These are phyloP conservation scores for Leucosporidium scottii DNA, from an alignment of 768 basidiomycete genomes.

Conservation along the genomic window DNA sequence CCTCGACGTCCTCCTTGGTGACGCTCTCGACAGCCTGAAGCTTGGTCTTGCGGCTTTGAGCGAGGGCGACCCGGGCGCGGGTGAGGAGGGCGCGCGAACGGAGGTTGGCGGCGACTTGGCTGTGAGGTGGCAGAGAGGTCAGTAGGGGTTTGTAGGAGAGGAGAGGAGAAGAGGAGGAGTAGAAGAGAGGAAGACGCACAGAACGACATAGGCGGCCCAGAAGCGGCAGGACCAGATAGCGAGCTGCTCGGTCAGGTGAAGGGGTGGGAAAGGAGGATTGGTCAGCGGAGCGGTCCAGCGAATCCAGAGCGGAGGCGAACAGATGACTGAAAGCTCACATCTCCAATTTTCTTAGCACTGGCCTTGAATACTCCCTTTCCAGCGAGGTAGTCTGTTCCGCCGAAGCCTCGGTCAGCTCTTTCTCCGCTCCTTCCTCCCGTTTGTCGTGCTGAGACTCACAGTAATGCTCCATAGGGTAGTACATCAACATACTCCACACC, in stretches of 20 bases:
- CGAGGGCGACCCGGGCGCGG: not conserved
- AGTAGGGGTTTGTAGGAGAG: slow-evolving; percentile 43
- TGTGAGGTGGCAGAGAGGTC: not conserved
- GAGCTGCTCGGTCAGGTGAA: slow-evolving; percentile 40
- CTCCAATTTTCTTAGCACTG: slow-evolving; percentile 1
- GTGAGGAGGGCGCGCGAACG: slow-evolving; percentile 22
- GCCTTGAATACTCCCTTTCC: slow-evolving; percentile 32
- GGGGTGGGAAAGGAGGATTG: no score
- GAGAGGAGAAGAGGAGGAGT: slow-evolving; percentile 25
- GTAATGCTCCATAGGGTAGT: slow-evolving; percentile 41
- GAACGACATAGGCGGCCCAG: slow-evolving; percentile 70
- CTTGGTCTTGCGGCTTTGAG: slow-evolving; percentile 41
- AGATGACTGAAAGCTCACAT: no score
- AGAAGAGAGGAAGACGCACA: slow-evolving; percentile 51
- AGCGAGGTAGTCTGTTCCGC: slow-evolving; percentile 34
- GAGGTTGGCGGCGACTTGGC: slow-evolving; percentile 28
- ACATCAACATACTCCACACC: slow-evolving; percentile 39
- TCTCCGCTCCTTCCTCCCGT: no score
- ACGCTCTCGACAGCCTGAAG: slow-evolving; percentile 34
- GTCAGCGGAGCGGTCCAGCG: no score
- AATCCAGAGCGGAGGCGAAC: no score
- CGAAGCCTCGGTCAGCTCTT: not conserved
- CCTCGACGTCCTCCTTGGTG: slow-evolving; percentile 1
- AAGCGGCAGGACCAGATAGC: slow-evolving; percentile 68
- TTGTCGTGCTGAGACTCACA: slow-evolving; percentile 26